A percentile compares a stretch with the other conserved stretches of the same genome.
These are phyloP conservation scores for Starmerella ratchasimensis DNA, from an alignment of 805 yeast genomes.

Conservation along the genomic window DNA sequence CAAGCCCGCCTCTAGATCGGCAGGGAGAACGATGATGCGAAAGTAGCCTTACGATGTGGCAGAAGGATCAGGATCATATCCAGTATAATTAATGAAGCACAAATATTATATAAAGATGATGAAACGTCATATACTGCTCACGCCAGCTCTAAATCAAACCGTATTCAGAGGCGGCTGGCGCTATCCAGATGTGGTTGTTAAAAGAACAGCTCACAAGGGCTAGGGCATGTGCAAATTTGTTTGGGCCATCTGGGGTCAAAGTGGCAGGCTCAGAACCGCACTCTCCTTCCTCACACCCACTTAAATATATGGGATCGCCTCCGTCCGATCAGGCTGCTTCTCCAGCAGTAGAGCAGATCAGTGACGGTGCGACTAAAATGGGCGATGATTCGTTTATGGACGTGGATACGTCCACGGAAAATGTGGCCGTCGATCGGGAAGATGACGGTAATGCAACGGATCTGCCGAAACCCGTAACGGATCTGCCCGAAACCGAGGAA, in stretches of 20 bases:
- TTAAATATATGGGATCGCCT: slow-evolving; percentile 1
- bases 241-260: slow-evolving; percentile 16
- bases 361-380: slow-evolving; percentile 1
- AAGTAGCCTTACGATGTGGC: no score
- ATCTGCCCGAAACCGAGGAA: background rate
- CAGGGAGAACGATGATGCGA: no score
- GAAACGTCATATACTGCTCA: no score
- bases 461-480: background rate
- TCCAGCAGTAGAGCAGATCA: background rate
- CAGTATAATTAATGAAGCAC: no score
- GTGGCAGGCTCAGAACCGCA: slow-evolving; percentile 4
- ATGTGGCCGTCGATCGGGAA: background rate
- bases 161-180: no score
- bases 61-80: no score
- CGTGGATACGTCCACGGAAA: background rate
- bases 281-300: slow-evolving; percentile 17
- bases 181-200: slow-evolving; percentile 7
- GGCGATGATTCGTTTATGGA: slow-evolving; percentile 1
- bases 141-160: no score
- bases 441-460: background rate
- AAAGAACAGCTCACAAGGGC: slow-evolving; percentile 13
- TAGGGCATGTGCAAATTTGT: slow-evolving; percentile 16
- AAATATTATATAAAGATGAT: no score
- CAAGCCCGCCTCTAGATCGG: no score
- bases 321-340: background rate